phyloP scores from a whole-genome alignment of 2,329 filamentous ascomycete species.

The Apiospora sp. region DNA sequence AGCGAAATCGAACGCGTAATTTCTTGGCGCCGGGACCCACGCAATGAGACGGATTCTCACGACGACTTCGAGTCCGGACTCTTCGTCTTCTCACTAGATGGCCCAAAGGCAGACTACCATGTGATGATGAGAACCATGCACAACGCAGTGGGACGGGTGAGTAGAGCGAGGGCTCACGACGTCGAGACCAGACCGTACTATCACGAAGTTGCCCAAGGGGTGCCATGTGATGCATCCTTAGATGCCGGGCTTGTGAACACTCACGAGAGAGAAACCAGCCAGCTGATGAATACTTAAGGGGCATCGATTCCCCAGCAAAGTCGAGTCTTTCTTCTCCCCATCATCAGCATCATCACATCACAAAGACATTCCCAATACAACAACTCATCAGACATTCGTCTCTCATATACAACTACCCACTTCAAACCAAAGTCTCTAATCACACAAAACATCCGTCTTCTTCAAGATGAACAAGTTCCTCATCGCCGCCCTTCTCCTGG shows the following conservation, averaged over 20 bases:
- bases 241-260: background rate
- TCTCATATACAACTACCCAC: background rate
- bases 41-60: background rate
- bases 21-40: background rate
- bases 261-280: background rate
- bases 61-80: background rate
- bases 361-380: background rate
- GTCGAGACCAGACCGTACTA: too few species aligned
- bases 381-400: background rate
- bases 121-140: background rate
- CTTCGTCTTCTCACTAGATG: background rate
- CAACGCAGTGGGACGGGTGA: too few species aligned
- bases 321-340: background rate
- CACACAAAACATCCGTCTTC: background rate
- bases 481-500: background rate
- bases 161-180: too few species aligned
- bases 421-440: background rate
- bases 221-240: background rate
- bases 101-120: background rate
- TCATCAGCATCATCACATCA: background rate
- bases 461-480: background rate
- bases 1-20: background rate
- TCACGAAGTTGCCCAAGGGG: too few species aligned
- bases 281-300: background rate
- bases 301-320: background rate